These are phyloP conservation scores for Stentor roeselii DNA, from an alignment of 73 alveolate species.

Conservation along the genomic window DNA sequence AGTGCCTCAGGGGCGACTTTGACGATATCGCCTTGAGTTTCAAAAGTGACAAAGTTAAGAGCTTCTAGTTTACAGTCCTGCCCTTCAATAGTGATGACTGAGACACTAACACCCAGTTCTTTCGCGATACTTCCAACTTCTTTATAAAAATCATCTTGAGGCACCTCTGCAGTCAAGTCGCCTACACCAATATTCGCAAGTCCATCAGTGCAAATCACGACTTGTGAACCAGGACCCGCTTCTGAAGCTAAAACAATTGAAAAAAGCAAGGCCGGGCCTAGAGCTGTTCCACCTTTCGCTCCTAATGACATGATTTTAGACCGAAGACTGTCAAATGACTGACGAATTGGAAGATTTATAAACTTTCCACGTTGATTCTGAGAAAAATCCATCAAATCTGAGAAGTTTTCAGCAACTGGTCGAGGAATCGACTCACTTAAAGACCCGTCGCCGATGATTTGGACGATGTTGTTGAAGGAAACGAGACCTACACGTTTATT, in stretches of 20 bases:
- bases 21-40: constrained; percentile 81
- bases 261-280: constrained; percentile 88
- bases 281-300: constrained; percentile 90
- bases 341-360: constrained; percentile 51
- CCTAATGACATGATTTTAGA: constrained; percentile 50
- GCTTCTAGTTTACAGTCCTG: constrained; percentile 85
- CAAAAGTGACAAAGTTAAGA: constrained; percentile 66
- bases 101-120: constrained; percentile 69
- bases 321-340: constrained; percentile 50
- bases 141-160: constrained; percentile 68
- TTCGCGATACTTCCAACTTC: constrained; percentile 71
- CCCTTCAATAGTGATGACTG: constrained; percentile 83
- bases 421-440: constrained; percentile 63
- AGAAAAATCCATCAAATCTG: constrained; percentile 41
- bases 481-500: constrained; percentile 86
- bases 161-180: constrained; percentile 53
- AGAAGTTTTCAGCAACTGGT: constrained; percentile 58
- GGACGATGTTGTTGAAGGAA: constrained; percentile 82
- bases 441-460: constrained; percentile 87
- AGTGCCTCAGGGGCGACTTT: constrained; percentile 85
- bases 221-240: constrained; percentile 84
- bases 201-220: constrained; percentile 94
- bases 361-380: constrained; percentile 38
- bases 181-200: constrained; percentile 94
- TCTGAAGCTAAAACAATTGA: constrained; percentile 66